Evolutionary conservation across 139 green algal genomes (phyloP).

Genomic region (Volvox reticuliferus): DNA sequence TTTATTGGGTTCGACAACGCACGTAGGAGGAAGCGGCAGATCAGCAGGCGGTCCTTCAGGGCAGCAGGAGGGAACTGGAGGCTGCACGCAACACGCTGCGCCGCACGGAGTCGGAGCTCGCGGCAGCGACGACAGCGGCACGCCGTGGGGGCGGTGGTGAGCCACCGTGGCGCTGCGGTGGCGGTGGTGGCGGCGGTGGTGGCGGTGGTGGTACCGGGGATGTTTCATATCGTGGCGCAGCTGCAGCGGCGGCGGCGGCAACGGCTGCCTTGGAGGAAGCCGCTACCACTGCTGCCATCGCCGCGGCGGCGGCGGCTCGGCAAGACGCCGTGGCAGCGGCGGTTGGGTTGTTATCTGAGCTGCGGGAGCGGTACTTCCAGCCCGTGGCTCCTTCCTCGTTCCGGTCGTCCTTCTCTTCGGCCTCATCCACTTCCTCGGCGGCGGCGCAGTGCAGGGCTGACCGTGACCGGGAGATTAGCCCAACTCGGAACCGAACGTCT

Average conservation of each 20-base stretch:
- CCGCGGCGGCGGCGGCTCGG: neutral
- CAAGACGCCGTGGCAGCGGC: slow-evolving; percentile 3
- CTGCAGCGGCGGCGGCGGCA: neutral
- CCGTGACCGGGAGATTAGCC: neutral
- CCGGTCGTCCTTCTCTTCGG: neutral
- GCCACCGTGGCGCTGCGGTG: neutral
- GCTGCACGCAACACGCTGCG: neutral
- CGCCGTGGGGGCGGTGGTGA: neutral
- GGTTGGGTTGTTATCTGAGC: neutral
- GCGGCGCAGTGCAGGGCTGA: too few species aligned
- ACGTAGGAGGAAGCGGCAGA: neutral
- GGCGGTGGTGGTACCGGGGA: neutral
- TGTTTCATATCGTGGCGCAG: neutral
- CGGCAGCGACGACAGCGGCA: neutral
- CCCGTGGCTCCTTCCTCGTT: neutral
- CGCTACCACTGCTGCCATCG: neutral
- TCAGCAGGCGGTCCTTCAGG: neutral
- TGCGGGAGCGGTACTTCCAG: slow-evolving; percentile 30
- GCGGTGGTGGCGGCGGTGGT: neutral
- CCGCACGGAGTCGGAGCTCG: neutral
- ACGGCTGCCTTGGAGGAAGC: neutral
- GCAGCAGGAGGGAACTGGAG: neutral
- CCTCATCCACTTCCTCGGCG: neutral
- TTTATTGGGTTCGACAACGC: too few species aligned
- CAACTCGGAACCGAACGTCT: neutral